A percentile compares a stretch with the other conserved stretches of the same genome.
Conservation (phyloP, 139 green algal genomes). For the Ulvella scutata region DNA sequence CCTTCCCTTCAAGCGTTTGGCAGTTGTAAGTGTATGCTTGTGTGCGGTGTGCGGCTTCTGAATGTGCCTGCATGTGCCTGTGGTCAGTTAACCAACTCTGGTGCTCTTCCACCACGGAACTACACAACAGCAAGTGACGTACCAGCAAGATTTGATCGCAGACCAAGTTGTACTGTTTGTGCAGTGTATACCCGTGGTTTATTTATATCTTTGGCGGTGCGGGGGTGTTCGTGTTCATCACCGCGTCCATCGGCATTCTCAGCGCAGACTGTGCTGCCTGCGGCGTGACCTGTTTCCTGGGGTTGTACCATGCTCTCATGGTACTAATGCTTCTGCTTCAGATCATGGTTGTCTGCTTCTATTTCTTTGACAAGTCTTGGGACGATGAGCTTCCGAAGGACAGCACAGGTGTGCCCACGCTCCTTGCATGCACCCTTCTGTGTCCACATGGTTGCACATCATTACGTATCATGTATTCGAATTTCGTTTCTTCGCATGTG, state of each 20-base stretch:
- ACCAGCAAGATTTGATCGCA: too few species aligned
- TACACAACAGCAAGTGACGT: too few species aligned
- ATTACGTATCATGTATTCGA: not conserved
- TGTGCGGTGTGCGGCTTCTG: too few species aligned
- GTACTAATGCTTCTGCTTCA: not conserved
- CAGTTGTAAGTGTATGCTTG: too few species aligned
- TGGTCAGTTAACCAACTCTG: too few species aligned
- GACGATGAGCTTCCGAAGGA: not conserved
- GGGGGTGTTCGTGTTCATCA: not conserved
- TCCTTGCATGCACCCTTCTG: not conserved
- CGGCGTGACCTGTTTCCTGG: not conserved
- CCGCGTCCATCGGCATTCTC: not conserved
- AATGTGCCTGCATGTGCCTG: too few species aligned
- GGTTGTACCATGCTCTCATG: not conserved
- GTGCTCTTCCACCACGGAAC: too few species aligned
- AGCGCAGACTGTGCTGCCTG: not conserved
- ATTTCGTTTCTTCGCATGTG: not conserved
- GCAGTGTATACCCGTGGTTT: not conserved
- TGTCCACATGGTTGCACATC: not conserved
- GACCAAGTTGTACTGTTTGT: too few species aligned
- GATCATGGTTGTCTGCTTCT: not conserved
- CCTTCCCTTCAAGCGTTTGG: too few species aligned
- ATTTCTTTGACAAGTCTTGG: conserved; percentile 3
- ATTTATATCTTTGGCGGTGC: not conserved
- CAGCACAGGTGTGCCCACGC: not conserved